These are phyloP conservation scores for Thalassiosira hispida DNA, from an alignment of 352 stramenopile genomes.

Conservation along the genomic window DNA sequence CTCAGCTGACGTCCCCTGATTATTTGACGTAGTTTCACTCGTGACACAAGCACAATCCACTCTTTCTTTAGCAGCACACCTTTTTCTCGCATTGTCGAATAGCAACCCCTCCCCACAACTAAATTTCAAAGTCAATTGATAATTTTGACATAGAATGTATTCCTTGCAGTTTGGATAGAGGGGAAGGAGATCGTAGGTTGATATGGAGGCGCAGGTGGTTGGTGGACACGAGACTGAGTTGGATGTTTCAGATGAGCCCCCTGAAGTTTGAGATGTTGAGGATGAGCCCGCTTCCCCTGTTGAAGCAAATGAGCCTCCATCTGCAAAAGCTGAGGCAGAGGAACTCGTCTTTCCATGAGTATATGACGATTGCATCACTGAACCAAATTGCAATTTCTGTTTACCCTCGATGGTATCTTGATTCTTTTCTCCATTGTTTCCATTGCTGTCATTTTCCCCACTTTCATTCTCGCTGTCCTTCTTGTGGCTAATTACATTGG, in stretches of 20 bases:
- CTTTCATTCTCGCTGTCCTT: too few relatives aligned
- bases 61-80: constrained; percentile 2
- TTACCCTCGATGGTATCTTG: too few relatives aligned
- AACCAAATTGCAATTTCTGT: too few relatives aligned
- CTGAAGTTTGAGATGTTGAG: not conserved
- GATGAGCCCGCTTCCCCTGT: too few relatives aligned
- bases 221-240: constrained; percentile 1
- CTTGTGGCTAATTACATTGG: too few relatives aligned
- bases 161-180: constrained; percentile 18
- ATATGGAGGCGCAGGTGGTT: constrained; percentile 1
- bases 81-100: constrained; percentile 25
- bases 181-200: constrained; percentile 26
- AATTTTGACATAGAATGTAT: constrained; percentile 39
- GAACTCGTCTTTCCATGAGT: too few relatives aligned
- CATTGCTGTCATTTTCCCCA: too few relatives aligned
- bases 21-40: not conserved
- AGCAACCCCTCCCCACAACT: constrained; percentile 3
- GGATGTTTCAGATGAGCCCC: not conserved
- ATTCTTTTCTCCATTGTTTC: too few relatives aligned
- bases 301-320: too few relatives aligned
- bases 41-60: constrained; percentile 19
- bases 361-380: too few relatives aligned
- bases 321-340: too few relatives aligned
- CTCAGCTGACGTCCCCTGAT: not conserved
- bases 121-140: constrained; percentile 18